A percentile compares a stretch with the other conserved stretches of the same genome.
Conservation (phyloP, 2,329 filamentous ascomycete species). For the Pyrenochaeta sp. region DNA sequence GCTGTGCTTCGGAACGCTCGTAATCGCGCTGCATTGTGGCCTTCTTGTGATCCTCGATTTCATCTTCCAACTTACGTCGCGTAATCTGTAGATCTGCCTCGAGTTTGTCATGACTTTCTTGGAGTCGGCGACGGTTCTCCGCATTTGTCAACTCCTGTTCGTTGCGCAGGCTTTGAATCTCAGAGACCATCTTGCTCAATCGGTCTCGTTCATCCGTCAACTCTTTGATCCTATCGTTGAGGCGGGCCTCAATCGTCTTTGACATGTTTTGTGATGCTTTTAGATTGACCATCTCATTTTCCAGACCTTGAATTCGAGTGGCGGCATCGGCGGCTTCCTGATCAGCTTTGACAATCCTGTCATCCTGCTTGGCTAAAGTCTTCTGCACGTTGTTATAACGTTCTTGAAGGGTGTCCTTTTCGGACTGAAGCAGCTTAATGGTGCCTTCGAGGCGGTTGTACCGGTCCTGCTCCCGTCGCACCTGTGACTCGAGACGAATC, state of each 20-base stretch:
- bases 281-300: constrained; percentile 89
- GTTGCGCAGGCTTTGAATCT: constrained; percentile 88
- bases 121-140: constrained; percentile 81
- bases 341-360: constrained; percentile 87
- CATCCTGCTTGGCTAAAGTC: constrained; percentile 85
- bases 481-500: constrained; percentile 79
- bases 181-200: constrained; percentile 82
- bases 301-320: constrained; percentile 82
- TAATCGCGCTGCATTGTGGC: constrained; percentile 85
- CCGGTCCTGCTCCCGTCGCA: constrained; percentile 81
- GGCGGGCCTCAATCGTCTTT: constrained; percentile 89
- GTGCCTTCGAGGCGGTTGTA: constrained; percentile 91
- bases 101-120: constrained; percentile 78
- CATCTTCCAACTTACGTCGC: constrained; percentile 84
- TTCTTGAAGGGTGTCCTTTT: constrained; percentile 88
- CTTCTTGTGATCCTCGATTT: constrained; percentile 86
- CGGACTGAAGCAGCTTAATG: constrained; percentile 80
- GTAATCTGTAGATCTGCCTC: constrained; percentile 80
- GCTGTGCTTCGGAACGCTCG: constrained; percentile 86
- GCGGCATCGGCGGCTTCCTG: constrained; percentile 91
- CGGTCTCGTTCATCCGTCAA: constrained; percentile 84
- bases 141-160: constrained; percentile 87
- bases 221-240: constrained; percentile 86
- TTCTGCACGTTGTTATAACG: constrained; percentile 80
- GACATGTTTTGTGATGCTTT: constrained; percentile 95